phyloP scores from a whole-genome alignment of 2,329 filamentous ascomycete genomes.

The Fusarium papillatum region DNA sequence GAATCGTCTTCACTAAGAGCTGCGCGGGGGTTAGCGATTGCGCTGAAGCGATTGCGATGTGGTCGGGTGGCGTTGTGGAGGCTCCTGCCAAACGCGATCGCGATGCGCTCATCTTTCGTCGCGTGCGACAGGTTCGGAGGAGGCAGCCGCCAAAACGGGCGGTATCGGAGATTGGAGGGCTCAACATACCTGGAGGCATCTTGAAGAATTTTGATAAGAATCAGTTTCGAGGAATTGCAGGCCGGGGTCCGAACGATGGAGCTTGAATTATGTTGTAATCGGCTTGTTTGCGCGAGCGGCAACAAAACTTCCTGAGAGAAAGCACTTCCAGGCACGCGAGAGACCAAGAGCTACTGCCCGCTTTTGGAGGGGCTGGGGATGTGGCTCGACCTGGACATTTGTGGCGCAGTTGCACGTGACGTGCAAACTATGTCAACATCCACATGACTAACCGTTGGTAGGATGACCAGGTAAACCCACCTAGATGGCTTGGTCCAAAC shows the following conservation, averaged over 20 bases:
- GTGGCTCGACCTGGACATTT: constrained; percentile 14
- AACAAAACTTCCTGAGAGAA: constrained; percentile 7
- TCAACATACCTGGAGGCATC: constrained; percentile 45
- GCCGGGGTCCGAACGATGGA: not conserved
- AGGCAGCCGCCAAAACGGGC: not conserved
- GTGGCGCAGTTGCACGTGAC: constrained; percentile 21
- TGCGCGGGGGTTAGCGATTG: constrained; percentile 40
- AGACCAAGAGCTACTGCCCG: constrained; percentile 1
- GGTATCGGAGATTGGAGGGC: not conserved
- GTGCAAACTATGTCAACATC: not conserved
- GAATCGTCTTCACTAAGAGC: constrained; percentile 55
- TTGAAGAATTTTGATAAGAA: not conserved
- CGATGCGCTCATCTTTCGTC: constrained; percentile 13
- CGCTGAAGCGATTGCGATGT: constrained; percentile 10
- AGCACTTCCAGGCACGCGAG: constrained; percentile 3
- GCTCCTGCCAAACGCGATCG: constrained; percentile 10
- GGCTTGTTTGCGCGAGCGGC: not conserved
- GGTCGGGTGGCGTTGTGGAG: not conserved
- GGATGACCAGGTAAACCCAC: not conserved
- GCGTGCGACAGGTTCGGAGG: constrained; percentile 4
- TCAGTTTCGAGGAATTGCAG: not conserved
- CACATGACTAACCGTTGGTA: not conserved
- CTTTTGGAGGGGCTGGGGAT: constrained; percentile 8
- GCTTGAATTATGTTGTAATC: constrained; percentile 5
- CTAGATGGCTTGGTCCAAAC: constrained; percentile 6